Base-by-base conservation (phyloP, 1,284 basidiomycete species). In the Athelia sp. region DNA sequence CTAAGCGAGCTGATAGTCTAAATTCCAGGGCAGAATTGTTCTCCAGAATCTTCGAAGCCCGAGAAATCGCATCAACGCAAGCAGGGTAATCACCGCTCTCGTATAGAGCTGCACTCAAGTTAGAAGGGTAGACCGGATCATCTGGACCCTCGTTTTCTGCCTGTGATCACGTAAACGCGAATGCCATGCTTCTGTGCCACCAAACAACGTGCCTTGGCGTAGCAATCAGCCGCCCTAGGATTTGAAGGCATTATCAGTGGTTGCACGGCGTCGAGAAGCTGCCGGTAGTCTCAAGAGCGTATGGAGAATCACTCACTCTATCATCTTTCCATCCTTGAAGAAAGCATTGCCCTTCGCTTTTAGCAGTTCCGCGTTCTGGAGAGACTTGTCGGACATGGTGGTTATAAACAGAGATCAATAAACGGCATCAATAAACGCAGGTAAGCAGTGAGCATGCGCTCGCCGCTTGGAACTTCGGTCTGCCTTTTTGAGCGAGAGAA, bases 61-160 rank as follows among this genome's bases (percentile, higher is more conserved):
- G 47, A 21, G 50, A 31, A 26, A 54, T 52, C 11, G 53, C 51
- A 42, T 49, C 21, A 32, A 49, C 17, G 31, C 47, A 49, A 4
- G 35, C 51, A 10, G 24, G 21, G 26, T 54, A 54, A 22, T 52
- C 46, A 4, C 47, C 51, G 14, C 17, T 43, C 45, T 54, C 53
- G 45, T 43, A 54, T n/a, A 54, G 36, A 10, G 53, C 47, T 9
- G 53, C 53, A 44, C 53, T 54, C n/a, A 54, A 38, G 34, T 54
- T 52, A 22, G 53, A 52, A 9, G 53, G 47, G 22, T 44, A 44
- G 15, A 26, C 24, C 8, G 43, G 43, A 44, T 23, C 43, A n/a
- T 22, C 19, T 4, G 19, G 43, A 11, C 10, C 43, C 15, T 15
- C 43, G 24, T 22, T 22, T 26, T 44, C 43, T 22, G 43, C 43